Evolutionary conservation across 1,139 yeast species (phyloP).

Genomic region (Ogataea hybrid): DNA sequence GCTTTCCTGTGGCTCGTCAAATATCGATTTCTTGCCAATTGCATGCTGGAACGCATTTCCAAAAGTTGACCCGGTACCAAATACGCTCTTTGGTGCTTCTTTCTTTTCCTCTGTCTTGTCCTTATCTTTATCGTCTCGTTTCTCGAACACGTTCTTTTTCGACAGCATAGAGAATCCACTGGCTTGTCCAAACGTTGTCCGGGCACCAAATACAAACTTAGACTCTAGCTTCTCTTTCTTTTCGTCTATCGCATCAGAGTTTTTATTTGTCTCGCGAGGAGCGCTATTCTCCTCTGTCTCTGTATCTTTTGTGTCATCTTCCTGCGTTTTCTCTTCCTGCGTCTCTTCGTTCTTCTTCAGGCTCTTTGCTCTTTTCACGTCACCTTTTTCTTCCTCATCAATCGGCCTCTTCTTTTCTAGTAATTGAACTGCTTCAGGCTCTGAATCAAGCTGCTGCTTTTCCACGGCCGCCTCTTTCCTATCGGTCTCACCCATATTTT

Average conservation of each 20-base stretch:
- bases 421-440: neutral
- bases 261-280: neutral
- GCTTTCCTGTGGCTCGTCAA: constrained; percentile 38
- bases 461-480: neutral
- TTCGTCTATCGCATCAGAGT: constrained; percentile 2
- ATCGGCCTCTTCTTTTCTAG: neutral
- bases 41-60: constrained; percentile 57
- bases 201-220: constrained; percentile 41
- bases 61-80: constrained; percentile 61
- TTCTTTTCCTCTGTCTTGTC: constrained; percentile 9
- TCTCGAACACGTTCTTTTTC: constrained; percentile 37
- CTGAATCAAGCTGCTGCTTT: neutral
- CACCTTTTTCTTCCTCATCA: constrained; percentile 1
- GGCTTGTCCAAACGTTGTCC: constrained; percentile 49
- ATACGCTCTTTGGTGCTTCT: constrained; percentile 35
- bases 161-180: constrained; percentile 34
- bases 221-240: constrained; percentile 23
- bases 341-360: constrained; percentile 1
- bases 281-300: constrained; percentile 1
- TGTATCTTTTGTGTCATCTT: neutral
- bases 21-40: constrained; percentile 50
- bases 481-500: constrained; percentile 6
- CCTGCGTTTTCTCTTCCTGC: neutral
- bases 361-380: neutral
- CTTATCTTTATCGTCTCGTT: constrained; percentile 4